Conservation (phyloP, 768 basidiomycete species). For the Mycena belliarum region DNA sequence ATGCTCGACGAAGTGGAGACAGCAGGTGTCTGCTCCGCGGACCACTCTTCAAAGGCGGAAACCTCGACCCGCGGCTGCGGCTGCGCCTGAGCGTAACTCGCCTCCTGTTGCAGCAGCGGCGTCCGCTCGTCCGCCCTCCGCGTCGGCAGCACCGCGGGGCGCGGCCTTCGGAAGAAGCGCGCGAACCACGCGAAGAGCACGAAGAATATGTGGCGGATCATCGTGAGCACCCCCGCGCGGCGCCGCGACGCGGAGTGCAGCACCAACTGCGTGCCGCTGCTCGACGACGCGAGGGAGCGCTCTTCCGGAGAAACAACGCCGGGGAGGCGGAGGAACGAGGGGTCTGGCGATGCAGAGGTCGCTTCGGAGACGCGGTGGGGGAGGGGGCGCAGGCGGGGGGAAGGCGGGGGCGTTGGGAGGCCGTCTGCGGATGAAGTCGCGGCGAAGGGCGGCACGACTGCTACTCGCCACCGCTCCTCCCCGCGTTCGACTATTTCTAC, state of each 20-base stretch:
- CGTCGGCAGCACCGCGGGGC: neutral
- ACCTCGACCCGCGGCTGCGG: neutral
- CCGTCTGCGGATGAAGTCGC: slow-evolving; percentile 17
- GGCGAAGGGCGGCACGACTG: slow-evolving; percentile 34
- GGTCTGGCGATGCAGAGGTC: slow-evolving; percentile 11
- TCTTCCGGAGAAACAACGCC: slow-evolving; percentile 2
- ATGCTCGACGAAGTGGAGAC: neutral
- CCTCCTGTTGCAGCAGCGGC: slow-evolving; percentile 9
- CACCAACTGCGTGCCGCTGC: slow-evolving; percentile 2
- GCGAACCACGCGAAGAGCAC: slow-evolving; percentile 7
- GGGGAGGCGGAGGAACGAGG: slow-evolving; percentile 19
- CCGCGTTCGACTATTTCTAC: slow-evolving; percentile 24
- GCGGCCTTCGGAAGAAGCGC: slow-evolving; percentile 4
- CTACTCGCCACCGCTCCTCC: slow-evolving; percentile 30
- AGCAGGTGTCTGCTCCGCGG: neutral
- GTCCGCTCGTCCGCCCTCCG: slow-evolving; percentile 11
- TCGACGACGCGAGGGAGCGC: neutral
- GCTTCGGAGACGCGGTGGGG: slow-evolving; percentile 13
- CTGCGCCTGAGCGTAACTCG: neutral
- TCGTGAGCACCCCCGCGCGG: neutral
- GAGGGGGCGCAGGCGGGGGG: slow-evolving; percentile 32
- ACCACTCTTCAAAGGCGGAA: neutral
- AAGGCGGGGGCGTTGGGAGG: slow-evolving; percentile 41
- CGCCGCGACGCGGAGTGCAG: neutral
- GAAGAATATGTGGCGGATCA: slow-evolving; percentile 2